Evolutionary conservation across 305 asterid species (phyloP).

Genomic region (Coffea humblotiana): DNA sequence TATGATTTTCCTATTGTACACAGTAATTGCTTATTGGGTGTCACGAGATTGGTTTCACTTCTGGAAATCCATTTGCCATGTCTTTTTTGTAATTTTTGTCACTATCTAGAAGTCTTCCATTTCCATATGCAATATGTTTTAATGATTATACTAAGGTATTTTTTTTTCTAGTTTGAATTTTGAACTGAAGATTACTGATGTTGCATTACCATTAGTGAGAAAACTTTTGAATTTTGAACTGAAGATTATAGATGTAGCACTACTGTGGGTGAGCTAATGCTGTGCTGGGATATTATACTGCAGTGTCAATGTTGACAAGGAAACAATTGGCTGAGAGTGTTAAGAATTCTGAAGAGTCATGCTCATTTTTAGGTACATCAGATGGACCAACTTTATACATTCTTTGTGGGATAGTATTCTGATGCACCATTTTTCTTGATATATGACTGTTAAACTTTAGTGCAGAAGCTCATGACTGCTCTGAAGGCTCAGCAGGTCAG

Average conservation of each 20-base stretch:
- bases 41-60: not conserved
- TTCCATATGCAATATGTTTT: not conserved
- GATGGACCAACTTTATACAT: too few species aligned
- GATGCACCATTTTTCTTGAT: conserved; percentile 29
- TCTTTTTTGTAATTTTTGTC: conserved; percentile 2
- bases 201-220: not conserved
- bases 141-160: too few species aligned
- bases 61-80: not conserved
- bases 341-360: conserved; percentile 37
- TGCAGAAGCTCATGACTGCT: conserved; percentile 30
- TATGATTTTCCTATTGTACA: conserved; percentile 33
- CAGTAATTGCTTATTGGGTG: conserved; percentile 9
- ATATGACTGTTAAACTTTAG: conserved; percentile 23
- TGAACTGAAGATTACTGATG: not conserved
- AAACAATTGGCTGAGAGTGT: conserved; percentile 53
- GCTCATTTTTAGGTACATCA: conserved; percentile 36
- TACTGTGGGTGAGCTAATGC: not conserved
- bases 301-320: conserved; percentile 75
- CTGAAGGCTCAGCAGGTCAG: conserved; percentile 28
- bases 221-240: too few species aligned
- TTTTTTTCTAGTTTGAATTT: not conserved
- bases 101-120: not conserved
- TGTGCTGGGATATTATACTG: conserved; percentile 16
- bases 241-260: not conserved
- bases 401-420: too few species aligned